A percentile compares a stretch with the other conserved stretches of the same genome.
Evolutionary conservation across 441 rosid genomes (phyloP).

Genomic region (Breynia disticha): DNA sequence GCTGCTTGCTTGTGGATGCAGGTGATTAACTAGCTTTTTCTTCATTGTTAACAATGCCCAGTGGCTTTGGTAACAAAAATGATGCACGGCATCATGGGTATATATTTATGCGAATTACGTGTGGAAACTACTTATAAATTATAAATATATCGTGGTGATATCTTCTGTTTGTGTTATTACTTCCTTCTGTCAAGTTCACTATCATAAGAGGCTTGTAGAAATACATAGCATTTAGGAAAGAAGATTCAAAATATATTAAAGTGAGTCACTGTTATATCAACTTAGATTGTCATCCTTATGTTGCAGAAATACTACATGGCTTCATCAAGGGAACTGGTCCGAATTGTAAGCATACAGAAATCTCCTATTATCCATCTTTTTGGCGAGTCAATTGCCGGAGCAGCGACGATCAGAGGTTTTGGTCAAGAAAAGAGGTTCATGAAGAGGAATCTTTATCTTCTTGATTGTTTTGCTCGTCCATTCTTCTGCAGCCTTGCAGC

Average conservation of each 20-base stretch:
- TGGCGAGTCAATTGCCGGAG: slow-evolving; percentile 99
- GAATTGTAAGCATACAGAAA: slow-evolving; percentile 97
- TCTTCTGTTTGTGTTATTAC: background rate
- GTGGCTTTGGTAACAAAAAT: slow-evolving; percentile 5
- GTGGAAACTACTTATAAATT: background rate
- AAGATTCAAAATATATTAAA: no score
- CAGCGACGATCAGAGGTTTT: slow-evolving; percentile 97
- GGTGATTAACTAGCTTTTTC: slow-evolving; percentile 33
- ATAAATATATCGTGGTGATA: slow-evolving; percentile 1
- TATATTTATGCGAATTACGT: slow-evolving; percentile 1
- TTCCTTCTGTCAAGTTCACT: no score
- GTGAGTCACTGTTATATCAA: no score
- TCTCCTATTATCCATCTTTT: slow-evolving; percentile 94
- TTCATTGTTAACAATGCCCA: slow-evolving; percentile 1
- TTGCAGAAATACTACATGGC: slow-evolving; percentile 99
- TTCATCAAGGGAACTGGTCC: slow-evolving; percentile 95
- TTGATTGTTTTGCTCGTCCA: slow-evolving; percentile 97
- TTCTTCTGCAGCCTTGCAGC: slow-evolving; percentile 98
- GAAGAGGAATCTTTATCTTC: slow-evolving; percentile 97
- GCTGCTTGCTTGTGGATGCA: slow-evolving; percentile 99
- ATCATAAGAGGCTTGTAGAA: no score
- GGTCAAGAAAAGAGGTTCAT: slow-evolving; percentile 96
- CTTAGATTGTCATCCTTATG: no score
- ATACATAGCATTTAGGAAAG: no score
- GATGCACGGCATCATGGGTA: slow-evolving; percentile 5